These are phyloP conservation scores for Plasmopara viticola DNA, from an alignment of 352 stramenopile species.

Conservation along the genomic window DNA sequence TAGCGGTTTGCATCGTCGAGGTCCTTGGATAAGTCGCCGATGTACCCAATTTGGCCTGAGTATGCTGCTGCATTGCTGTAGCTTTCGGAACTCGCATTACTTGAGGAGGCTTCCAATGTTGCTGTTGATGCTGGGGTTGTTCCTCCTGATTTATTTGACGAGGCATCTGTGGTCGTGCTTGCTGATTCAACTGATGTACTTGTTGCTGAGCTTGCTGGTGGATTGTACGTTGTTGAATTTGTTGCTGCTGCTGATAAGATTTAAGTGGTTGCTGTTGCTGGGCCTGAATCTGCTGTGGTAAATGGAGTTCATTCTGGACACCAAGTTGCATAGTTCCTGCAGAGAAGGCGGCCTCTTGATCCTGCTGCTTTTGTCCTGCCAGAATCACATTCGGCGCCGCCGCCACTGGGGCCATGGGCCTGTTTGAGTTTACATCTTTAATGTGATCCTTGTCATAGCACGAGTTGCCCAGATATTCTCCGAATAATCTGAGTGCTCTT, in stretches of 20 bases:
- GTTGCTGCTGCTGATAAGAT: slow-evolving; percentile 2
- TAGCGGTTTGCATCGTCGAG: slow-evolving; percentile 27
- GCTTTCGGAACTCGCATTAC: slow-evolving; percentile 13
- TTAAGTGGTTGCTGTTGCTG: slow-evolving; percentile 8
- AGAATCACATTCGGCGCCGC: slow-evolving; percentile 19
- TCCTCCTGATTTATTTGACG: slow-evolving; percentile 7
- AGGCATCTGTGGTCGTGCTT: slow-evolving; percentile 6
- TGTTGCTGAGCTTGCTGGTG: slow-evolving; percentile 3
- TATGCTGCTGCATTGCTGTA: slow-evolving; percentile 12
- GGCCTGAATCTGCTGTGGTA: slow-evolving; percentile 6
- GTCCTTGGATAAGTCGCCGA: slow-evolving; percentile 20
- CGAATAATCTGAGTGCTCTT: slow-evolving; percentile 71
- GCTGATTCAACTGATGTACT: slow-evolving; percentile 4
- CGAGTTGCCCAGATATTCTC: slow-evolving; percentile 82
- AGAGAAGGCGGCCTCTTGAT: slow-evolving; percentile 1
- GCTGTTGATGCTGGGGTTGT: slow-evolving; percentile 14
- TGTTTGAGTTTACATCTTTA: slow-evolving; percentile 65
- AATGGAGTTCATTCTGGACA: slow-evolving; percentile 4
- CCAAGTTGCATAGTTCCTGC: slow-evolving; percentile 2
- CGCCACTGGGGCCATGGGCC: slow-evolving; percentile 16
- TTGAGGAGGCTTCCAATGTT: slow-evolving; percentile 28
- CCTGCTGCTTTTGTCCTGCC: slow-evolving; percentile 11
- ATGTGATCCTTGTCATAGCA: slow-evolving; percentile 86
- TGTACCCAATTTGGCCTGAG: neutral
- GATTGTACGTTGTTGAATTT: slow-evolving; percentile 6